phyloP scores from a whole-genome alignment of 371 early-diverging fungal genomes.

The Parasitella parasitica region DNA sequence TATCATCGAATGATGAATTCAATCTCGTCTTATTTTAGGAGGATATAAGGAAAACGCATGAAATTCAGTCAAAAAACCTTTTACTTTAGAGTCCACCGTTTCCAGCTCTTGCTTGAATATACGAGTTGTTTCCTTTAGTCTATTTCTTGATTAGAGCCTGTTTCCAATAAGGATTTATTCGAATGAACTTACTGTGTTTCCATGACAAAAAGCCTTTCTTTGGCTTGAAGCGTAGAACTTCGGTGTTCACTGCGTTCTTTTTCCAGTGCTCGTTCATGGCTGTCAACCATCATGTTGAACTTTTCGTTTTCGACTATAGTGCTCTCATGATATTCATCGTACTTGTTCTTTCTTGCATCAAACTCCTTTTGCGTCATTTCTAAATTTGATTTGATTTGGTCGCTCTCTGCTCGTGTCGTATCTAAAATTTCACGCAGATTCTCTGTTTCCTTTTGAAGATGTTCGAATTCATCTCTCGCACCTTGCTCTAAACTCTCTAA shows the following conservation, averaged over 20 bases:
- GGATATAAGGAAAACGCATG: no score
- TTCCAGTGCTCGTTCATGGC: neutral
- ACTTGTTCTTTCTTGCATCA: neutral
- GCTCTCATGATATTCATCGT: neutral
- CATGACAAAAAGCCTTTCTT: neutral
- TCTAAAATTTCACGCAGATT: neutral
- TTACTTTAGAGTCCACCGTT: no score
- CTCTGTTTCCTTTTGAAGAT: neutral
- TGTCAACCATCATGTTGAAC: neutral
- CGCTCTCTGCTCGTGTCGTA: neutral
- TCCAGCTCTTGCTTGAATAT: no score
- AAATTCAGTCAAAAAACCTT: no score
- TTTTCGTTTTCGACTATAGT: neutral
- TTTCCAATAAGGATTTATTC: no score
- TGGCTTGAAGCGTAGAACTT: neutral
- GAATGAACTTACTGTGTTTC: neutral
- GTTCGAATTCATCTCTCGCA: neutral
- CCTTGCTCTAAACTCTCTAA: neutral
- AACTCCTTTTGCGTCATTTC: neutral
- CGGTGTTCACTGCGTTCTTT: neutral
- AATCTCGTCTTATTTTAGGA: no score
- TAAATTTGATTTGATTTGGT: neutral
- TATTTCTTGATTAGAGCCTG: no score
- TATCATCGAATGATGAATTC: no score
- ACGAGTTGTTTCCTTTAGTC: neutral